phyloP scores from a whole-genome alignment of 208 protist genomes.

The Trypanosoma mega region DNA sequence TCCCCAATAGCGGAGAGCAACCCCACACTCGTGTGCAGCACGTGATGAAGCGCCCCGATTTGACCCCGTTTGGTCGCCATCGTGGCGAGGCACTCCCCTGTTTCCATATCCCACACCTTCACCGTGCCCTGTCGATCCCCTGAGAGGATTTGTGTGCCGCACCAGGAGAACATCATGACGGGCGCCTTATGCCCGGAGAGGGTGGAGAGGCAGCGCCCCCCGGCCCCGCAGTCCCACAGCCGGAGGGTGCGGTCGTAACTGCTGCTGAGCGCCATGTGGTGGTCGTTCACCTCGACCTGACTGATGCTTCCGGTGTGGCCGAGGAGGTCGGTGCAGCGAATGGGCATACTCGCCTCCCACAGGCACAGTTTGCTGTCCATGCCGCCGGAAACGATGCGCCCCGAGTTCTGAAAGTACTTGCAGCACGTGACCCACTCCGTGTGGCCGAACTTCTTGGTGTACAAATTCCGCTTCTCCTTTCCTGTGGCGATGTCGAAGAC shows the following conservation, averaged over 20 bases:
- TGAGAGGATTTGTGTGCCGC: constrained; percentile 54
- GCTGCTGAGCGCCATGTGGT: constrained; percentile 48
- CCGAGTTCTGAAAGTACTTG: constrained; percentile 52
- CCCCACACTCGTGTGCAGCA: constrained; percentile 33
- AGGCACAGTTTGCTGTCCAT: constrained; percentile 92
- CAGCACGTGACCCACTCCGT: constrained; percentile 90
- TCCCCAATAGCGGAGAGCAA: constrained; percentile 65
- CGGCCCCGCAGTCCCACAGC: constrained; percentile 59
- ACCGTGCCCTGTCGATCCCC: constrained; percentile 74
- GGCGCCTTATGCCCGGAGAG: constrained; percentile 73
- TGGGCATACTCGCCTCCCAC: constrained; percentile 51
- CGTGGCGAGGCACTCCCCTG: constrained; percentile 42
- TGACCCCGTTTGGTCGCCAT: constrained; percentile 67
- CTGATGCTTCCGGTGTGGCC: constrained; percentile 82
- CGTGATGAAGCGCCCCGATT: constrained; percentile 54
- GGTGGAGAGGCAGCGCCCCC: constrained; percentile 43
- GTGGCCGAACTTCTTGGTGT: constrained; percentile 76
- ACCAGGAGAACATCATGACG: constrained; percentile 82
- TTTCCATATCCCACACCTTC: constrained; percentile 78
- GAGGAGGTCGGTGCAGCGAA: constrained; percentile 74
- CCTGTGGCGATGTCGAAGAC: constrained; percentile 71
- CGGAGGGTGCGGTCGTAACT: constrained; percentile 86
- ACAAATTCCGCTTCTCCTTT: constrained; percentile 62
- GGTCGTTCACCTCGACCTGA: constrained; percentile 65
- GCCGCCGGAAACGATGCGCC: constrained; percentile 78